phyloP scores from a whole-genome alignment of 768 basidiomycete genomes.

The Rhizopogon salebrosus region DNA sequence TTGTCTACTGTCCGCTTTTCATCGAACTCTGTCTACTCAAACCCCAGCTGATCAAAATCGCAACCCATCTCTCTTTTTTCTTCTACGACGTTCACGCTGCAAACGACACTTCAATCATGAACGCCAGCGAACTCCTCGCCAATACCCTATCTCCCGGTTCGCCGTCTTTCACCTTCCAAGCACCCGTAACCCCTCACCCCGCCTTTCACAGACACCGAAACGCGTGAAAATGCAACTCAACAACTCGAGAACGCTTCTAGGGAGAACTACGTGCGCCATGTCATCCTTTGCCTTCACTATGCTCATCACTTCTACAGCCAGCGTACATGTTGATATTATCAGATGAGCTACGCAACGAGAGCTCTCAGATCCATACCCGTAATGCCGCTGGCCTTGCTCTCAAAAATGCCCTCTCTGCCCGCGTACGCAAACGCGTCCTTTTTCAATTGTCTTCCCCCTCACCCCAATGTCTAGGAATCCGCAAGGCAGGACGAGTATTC shows the following conservation, averaged over 20 bases:
- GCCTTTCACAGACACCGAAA: slow-evolving; percentile 61
- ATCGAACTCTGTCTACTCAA: not conserved
- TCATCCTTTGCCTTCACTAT: slow-evolving; percentile 2
- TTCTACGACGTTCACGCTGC: slow-evolving; percentile 16
- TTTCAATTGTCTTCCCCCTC: slow-evolving; percentile 11
- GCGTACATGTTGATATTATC: slow-evolving; percentile 92
- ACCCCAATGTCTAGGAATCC: slow-evolving; percentile 49
- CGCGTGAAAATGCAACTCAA: slow-evolving; percentile 88
- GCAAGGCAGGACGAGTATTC: slow-evolving; percentile 72
- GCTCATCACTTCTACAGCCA: slow-evolving; percentile 45
- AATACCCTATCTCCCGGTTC: slow-evolving; percentile 89
- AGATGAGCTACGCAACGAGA: slow-evolving; percentile 76
- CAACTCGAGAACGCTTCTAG: slow-evolving; percentile 82
- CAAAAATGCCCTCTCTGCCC: slow-evolving; percentile 90
- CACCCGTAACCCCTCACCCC: slow-evolving; percentile 14
- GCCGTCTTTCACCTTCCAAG: slow-evolving; percentile 28
- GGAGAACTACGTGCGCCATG: slow-evolving; percentile 81
- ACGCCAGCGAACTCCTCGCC: slow-evolving; percentile 84
- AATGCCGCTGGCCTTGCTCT: slow-evolving; percentile 96
- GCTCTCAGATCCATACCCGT: slow-evolving; percentile 63
- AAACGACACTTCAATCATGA: slow-evolving; percentile 54
- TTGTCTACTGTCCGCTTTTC: not conserved
- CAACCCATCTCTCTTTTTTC: slow-evolving; percentile 9
- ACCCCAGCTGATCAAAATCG: slow-evolving; percentile 1
- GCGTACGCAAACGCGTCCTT: slow-evolving; percentile 53